A percentile compares a stretch with the other conserved stretches of the same genome.
Evolutionary conservation across 192 early-diverging fungal genomes (phyloP).

Genomic region (Entomortierella beljakovae): DNA sequence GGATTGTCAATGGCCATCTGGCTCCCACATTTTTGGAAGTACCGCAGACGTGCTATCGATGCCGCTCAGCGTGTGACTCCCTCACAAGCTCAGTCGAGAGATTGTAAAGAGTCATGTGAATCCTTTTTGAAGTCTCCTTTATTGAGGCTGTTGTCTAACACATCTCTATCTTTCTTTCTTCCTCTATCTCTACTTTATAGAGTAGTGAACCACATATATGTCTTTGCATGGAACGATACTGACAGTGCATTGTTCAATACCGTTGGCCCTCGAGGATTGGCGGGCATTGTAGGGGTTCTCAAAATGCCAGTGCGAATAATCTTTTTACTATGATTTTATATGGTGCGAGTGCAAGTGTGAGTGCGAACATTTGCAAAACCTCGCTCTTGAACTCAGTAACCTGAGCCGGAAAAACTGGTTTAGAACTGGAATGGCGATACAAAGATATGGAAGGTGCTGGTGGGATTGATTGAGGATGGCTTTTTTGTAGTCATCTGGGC

Average conservation of each 20-base stretch:
- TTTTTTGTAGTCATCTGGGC: slow-evolving; percentile 4
- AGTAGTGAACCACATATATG: slow-evolving; percentile 27
- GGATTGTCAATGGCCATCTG: slow-evolving; percentile 25
- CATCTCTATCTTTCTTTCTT: slow-evolving; percentile 14
- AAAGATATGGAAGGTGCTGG: slow-evolving; percentile 4
- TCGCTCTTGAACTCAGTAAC: slow-evolving; percentile 17
- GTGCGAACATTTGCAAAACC: slow-evolving; percentile 15
- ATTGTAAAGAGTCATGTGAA: slow-evolving; percentile 10
- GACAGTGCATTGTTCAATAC: slow-evolving; percentile 7
- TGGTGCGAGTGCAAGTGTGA: too few relatives aligned
- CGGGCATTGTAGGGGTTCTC: too few relatives aligned
- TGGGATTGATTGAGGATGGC: slow-evolving; percentile 8
- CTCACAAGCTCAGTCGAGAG: slow-evolving; percentile 16
- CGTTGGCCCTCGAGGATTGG: slow-evolving; percentile 22
- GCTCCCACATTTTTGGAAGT: slow-evolving; percentile 23
- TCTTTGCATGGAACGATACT: slow-evolving; percentile 16
- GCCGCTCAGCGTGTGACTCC: slow-evolving; percentile 22
- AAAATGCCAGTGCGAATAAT: too few relatives aligned
- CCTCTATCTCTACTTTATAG: slow-evolving; percentile 13
- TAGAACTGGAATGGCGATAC: slow-evolving; percentile 16
- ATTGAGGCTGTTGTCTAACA: slow-evolving; percentile 21
- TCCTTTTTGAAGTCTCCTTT: slow-evolving; percentile 1
- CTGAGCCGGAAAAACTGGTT: slow-evolving; percentile 19
- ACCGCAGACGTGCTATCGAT: slow-evolving; percentile 20
- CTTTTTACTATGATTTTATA: too few relatives aligned